Conservation (phyloP, 352 stramenopile species). For the Albugo candida region DNA sequence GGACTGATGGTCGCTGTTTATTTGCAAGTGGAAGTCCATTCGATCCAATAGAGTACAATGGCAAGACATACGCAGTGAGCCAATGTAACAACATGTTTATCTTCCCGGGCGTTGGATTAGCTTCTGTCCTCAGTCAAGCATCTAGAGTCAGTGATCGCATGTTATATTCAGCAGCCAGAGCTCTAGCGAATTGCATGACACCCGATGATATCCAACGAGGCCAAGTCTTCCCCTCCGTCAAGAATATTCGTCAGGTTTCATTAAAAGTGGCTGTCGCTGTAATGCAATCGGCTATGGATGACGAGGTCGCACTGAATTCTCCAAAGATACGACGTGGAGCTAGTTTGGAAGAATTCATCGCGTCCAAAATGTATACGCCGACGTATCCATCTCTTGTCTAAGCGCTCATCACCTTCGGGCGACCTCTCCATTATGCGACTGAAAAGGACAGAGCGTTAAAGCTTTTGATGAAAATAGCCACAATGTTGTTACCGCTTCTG, state of each 20-base stretch:
- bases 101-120: conserved; percentile 92
- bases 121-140: conserved; percentile 65
- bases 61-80: conserved; percentile 52
- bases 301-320: conserved; percentile 69
- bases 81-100: conserved; percentile 97
- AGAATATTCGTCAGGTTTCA: conserved; percentile 85
- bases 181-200: conserved; percentile 83
- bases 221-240: conserved; percentile 88
- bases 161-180: conserved; percentile 88
- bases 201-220: conserved; percentile 82
- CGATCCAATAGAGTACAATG: conserved; percentile 78
- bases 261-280: conserved; percentile 85
- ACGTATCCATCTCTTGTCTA: conserved; percentile 87
- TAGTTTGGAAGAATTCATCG: conserved; percentile 79
- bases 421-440: too few relatives aligned
- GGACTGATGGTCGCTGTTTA: conserved; percentile 88
- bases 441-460: too few relatives aligned
- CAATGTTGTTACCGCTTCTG: conserved; percentile 42
- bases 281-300: conserved; percentile 73
- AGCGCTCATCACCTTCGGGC: neutral
- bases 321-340: conserved; percentile 41
- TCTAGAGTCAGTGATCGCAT: conserved; percentile 84
- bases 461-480: too few relatives aligned
- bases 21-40: conserved; percentile 94
- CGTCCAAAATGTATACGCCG: conserved; percentile 90